Conservation (phyloP, 306 rosid genomes). For the Corylus avellana region DNA sequence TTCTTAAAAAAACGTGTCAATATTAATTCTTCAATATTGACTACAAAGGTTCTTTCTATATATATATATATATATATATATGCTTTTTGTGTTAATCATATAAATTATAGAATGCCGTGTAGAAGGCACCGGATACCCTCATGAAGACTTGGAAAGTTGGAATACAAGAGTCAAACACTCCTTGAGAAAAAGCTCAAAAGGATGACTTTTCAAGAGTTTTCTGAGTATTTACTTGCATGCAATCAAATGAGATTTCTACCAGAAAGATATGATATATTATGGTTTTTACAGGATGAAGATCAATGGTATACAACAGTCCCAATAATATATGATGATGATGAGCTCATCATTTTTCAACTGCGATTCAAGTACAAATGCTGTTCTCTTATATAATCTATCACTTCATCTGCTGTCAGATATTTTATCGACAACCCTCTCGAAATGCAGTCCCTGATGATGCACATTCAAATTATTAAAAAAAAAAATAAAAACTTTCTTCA, state of each 20-base stretch:
- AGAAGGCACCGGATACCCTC: not conserved
- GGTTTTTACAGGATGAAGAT: conserved; percentile 3
- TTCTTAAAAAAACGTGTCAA: too few relatives aligned
- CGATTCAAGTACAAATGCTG: conserved; percentile 47
- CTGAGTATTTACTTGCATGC: not conserved
- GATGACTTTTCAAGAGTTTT: not conserved
- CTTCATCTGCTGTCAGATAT: conserved; percentile 77
- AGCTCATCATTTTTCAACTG: conserved; percentile 33
- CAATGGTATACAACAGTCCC: not conserved
- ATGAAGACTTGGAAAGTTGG: not conserved
- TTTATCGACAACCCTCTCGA: conserved; percentile 81
- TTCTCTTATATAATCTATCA: conserved; percentile 60
- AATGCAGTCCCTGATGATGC: conserved; percentile 78
- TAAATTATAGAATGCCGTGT: not conserved
- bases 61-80: not conserved
- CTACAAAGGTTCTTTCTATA: too few relatives aligned
- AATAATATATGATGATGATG: not conserved
- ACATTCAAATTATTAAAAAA: not conserved
- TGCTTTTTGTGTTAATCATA: not conserved
- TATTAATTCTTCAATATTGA: too few relatives aligned
- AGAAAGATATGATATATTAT: not conserved
- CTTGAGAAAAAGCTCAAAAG: not conserved
- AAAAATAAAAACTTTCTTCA: not conserved
- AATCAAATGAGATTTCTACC: not conserved
- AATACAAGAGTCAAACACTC: not conserved